Percentiles rank a stretch among this genome's conserved stretches.
Evolutionary conservation across 176 grass and related monocot species (phyloP).

Genomic region (Cocos nucifera): DNA sequence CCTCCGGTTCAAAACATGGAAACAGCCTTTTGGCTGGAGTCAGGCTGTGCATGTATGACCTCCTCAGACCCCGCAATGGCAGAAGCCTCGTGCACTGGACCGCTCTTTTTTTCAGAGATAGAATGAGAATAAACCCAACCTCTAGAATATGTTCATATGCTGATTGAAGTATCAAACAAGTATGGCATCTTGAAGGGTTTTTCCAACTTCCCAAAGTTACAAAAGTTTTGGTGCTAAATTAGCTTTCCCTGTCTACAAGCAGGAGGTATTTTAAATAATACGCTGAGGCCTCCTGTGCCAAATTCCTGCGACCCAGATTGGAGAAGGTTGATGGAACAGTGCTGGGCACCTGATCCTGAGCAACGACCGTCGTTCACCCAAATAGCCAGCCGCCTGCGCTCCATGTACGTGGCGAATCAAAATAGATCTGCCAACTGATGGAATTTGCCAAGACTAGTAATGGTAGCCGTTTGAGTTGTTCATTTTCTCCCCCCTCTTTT

Average conservation of each 20-base stretch:
- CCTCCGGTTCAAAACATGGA: too few species aligned
- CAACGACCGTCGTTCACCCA: constrained; percentile 70
- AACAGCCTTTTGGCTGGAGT: too few species aligned
- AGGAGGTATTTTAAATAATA: constrained; percentile 86
- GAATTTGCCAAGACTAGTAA: too few species aligned
- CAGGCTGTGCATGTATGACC: too few species aligned
- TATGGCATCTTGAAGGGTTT: not conserved
- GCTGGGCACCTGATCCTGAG: constrained; percentile 59
- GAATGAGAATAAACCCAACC: too few species aligned
- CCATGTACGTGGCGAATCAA: constrained; percentile 43
- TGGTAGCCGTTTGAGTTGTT: too few species aligned
- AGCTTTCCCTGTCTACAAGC: not conserved
- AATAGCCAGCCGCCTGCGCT: constrained; percentile 37
- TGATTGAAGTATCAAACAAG: not conserved
- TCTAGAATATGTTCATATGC: too few species aligned
- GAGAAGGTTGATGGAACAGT: constrained; percentile 80
- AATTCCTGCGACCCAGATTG: constrained; percentile 56
- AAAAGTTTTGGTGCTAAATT: not conserved
- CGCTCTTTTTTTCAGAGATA: too few species aligned
- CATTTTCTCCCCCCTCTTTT: too few species aligned
- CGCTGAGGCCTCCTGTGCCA: constrained; percentile 65
- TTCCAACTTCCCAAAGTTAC: not conserved
- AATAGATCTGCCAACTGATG: constrained; percentile 13
- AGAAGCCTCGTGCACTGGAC: too few species aligned
- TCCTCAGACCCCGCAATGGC: too few species aligned